phyloP scores from a whole-genome alignment of 2,329 filamentous ascomycete species.

The Monosporascus cannonballus region DNA sequence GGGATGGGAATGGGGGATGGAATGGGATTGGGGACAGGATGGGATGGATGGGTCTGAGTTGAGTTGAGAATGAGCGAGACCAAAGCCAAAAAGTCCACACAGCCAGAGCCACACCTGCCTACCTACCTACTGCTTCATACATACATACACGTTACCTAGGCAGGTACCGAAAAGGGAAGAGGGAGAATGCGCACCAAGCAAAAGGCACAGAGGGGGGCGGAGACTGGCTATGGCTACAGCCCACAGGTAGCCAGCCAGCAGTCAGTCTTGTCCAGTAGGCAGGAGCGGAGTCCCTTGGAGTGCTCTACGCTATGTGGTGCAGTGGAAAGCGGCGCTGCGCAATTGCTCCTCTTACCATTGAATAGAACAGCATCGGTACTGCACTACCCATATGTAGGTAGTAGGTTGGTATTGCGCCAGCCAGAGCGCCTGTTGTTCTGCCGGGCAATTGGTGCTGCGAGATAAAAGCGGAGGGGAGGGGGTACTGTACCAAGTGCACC shows the following conservation, averaged over 20 bases:
- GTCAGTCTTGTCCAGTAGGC: not conserved
- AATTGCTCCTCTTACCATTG: not conserved
- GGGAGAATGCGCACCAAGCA: constrained; percentile 21
- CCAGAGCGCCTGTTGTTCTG: not conserved
- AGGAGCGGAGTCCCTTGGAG: not conserved
- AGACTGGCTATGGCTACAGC: not conserved
- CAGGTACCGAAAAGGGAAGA: constrained; percentile 11
- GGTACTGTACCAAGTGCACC: not conserved
- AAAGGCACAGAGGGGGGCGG: constrained; percentile 9
- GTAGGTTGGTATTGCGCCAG: constrained; percentile 4
- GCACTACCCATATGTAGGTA: constrained; percentile 1
- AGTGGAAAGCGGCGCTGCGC: no score
- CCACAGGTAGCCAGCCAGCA: not conserved
- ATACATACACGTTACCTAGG: not conserved
- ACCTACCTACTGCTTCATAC: not conserved
- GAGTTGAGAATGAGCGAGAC: not conserved
- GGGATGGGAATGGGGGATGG: not conserved
- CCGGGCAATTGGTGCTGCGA: not conserved
- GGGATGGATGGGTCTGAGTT: not conserved
- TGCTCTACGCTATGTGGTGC: not conserved
- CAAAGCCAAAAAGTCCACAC: not conserved
- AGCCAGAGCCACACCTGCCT: not conserved
- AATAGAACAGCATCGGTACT: not conserved
- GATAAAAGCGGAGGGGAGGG: not conserved
- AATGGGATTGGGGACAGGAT: not conserved